Evolutionary conservation across 2,329 filamentous ascomycete species (phyloP), one percentile per base, ranked within the genome.

Genomic region (Phyllosticta citribraziliensis): DNA sequence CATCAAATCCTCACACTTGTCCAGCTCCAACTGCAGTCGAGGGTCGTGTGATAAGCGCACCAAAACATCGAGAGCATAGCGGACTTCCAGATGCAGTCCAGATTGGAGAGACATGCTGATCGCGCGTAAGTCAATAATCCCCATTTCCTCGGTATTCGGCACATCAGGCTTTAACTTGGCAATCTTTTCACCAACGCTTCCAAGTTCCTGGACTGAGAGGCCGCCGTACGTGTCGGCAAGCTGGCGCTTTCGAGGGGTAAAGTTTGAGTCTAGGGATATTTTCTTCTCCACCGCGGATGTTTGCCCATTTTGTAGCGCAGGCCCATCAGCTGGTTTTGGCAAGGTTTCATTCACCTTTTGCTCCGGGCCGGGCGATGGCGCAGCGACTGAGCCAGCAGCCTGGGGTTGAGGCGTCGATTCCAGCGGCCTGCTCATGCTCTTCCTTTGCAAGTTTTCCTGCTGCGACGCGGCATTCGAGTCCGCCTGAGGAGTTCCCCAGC

Each of bases 31-130:
- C n/a, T 81, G 80, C 24, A 87, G 80, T 4, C 82, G 79, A 17
- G 78, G 76, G 59, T 87, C 84, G 25, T 83, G 83, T 2, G 88
- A 90, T 12, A 94, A 80, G 20, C 84, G 84, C 10, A 85, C 86
- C 40, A 99, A 78, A 0, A 88, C 90, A 72, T 97, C 94, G 53
- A 99, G 78, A 2, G 93, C 93, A 64, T 96, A 76, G 10, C 93
- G 86, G n/a, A 96, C 87, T 75, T 99, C 94, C 5, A 86, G 86
- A 67, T 91, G 87, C 52, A 97, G 88, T 0, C 93, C 93, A 60
- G 89, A 95, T 70, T 96, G 91, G 47, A 99, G 78, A 68, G 91
- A 91, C 78, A 91, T 88, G 0, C 88, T 96, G 51, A 99, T 80
- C 20, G 93, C 91, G 66, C 92, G 88, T 27, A 97, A 87, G 69